Conservation (phyloP, 352 stramenopile genomes). For the Phytopythium chamaehyphon region DNA sequence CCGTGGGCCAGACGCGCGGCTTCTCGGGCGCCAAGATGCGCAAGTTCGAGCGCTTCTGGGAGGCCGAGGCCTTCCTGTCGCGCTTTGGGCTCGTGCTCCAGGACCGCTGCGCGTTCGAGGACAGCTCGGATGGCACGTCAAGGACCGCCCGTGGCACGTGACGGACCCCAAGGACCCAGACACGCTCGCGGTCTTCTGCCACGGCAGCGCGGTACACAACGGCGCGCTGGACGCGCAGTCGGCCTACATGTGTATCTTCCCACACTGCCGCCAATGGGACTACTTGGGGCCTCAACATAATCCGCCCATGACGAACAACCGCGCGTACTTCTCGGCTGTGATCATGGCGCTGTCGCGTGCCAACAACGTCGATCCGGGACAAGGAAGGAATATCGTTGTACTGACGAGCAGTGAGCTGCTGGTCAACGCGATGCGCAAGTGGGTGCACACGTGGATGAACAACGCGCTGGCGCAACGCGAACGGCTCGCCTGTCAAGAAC, state of each 20-base stretch:
- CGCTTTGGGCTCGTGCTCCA: not conserved
- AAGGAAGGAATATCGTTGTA: constrained; percentile 11
- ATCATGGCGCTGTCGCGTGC: constrained; percentile 12
- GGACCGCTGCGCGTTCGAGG: not conserved
- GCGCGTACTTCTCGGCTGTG: constrained; percentile 13
- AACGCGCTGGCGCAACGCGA: constrained; percentile 14
- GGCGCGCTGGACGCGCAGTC: not conserved
- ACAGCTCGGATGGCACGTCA: not conserved
- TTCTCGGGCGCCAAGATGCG: not conserved
- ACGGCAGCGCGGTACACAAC: constrained; percentile 10
- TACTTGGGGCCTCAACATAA: not conserved
- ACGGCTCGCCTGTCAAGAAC: constrained; percentile 10
- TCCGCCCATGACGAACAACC: constrained; percentile 5
- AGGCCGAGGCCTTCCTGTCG: not conserved
- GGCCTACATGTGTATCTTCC: constrained; percentile 1
- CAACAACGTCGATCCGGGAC: constrained; percentile 9
- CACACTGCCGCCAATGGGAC: not conserved
- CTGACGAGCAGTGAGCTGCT: constrained; percentile 14
- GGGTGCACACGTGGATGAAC: constrained; percentile 15
- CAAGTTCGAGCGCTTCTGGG: constrained; percentile 1
- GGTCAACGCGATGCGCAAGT: constrained; percentile 15
- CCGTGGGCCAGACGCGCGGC: not conserved
- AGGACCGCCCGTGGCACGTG: constrained; percentile 9
- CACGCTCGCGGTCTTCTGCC: constrained; percentile 5
- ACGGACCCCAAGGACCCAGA: not conserved